These are phyloP conservation scores for Ustilago curta DNA, from an alignment of 1,284 basidiomycete genomes.

Conservation along the genomic window DNA sequence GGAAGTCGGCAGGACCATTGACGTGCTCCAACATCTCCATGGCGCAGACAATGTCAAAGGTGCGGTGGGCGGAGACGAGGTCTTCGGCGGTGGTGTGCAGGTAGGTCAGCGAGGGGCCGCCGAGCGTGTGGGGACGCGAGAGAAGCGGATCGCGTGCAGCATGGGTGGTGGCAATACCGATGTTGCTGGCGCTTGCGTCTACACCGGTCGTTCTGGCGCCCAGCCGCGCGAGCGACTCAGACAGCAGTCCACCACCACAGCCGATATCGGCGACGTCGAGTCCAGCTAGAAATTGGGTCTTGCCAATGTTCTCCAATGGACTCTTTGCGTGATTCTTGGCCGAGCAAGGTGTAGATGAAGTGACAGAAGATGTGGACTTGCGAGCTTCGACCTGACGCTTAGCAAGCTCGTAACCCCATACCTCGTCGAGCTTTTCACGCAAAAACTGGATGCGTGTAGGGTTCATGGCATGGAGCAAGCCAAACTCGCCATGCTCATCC, in stretches of 20 bases:
- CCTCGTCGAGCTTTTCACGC: slow-evolving; percentile 76
- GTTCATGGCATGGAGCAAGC: slow-evolving; percentile 93
- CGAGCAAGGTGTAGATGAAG: slow-evolving; percentile 44
- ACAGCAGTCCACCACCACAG: slow-evolving; percentile 92
- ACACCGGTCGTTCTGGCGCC: slow-evolving; percentile 88
- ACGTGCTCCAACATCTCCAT: slow-evolving; percentile 99
- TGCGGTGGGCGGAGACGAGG: slow-evolving; percentile 73
- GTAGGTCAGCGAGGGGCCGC: slow-evolving; percentile 74
- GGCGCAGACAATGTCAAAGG: slow-evolving; percentile 92
- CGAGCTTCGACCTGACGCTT: slow-evolving; percentile 28
- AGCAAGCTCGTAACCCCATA: slow-evolving; percentile 62
- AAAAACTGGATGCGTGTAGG: slow-evolving; percentile 87
- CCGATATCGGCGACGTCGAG: slow-evolving; percentile 85
- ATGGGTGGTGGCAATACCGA: slow-evolving; percentile 86
- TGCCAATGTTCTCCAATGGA: slow-evolving; percentile 63
- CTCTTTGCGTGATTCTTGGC: slow-evolving; percentile 59
- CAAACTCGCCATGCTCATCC: slow-evolving; percentile 93
- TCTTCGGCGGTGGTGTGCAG: slow-evolving; percentile 83
- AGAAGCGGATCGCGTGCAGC: slow-evolving; percentile 79
- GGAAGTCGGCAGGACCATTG: slow-evolving; percentile 85
- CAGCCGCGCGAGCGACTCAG: slow-evolving; percentile 89
- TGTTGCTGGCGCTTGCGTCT: slow-evolving; percentile 89
- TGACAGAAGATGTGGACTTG: slow-evolving; percentile 62
- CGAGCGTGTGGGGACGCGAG: slow-evolving; percentile 18
- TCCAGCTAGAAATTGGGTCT: slow-evolving; percentile 71